phyloP scores from a whole-genome alignment of 2,329 filamentous ascomycete species.

The Fusarium verticillioides region DNA sequence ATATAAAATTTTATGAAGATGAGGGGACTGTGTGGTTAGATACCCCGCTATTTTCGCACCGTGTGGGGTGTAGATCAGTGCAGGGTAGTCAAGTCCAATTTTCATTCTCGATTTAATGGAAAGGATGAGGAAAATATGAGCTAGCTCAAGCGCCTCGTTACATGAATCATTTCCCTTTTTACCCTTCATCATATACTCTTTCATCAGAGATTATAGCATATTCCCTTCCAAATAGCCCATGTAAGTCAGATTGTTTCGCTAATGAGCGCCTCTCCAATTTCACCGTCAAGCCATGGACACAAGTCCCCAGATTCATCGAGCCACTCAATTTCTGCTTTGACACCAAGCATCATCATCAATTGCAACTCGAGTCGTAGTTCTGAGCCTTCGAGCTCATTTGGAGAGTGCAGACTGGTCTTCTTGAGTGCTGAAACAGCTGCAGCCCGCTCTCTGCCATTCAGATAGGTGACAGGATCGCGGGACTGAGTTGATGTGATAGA shows the following conservation, averaged over 20 bases:
- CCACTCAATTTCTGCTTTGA: slow-evolving; percentile 83
- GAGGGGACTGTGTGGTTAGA: slow-evolving; percentile 53
- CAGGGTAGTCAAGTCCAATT: slow-evolving; percentile 37
- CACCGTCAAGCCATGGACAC: slow-evolving; percentile 60
- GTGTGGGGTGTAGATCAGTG: slow-evolving; percentile 36
- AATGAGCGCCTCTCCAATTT: slow-evolving; percentile 45
- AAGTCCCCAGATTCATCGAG: slow-evolving; percentile 67
- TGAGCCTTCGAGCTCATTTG: slow-evolving; percentile 47
- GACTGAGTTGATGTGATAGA: slow-evolving; percentile 45
- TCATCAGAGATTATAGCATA: not conserved
- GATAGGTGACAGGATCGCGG: slow-evolving; percentile 47
- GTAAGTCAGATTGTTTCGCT: not conserved
- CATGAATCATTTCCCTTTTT: too few relatives aligned
- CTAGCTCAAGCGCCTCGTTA: too few relatives aligned
- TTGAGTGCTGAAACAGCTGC: slow-evolving; percentile 66
- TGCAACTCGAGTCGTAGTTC: slow-evolving; percentile 70
- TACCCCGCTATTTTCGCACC: slow-evolving; percentile 52
- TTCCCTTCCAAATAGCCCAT: accelerated
- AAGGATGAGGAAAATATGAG: too few relatives aligned
- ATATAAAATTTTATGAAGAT: slow-evolving; percentile 49
- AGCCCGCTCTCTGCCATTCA: slow-evolving; percentile 68
- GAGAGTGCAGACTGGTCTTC: slow-evolving; percentile 48
- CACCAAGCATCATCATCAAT: slow-evolving; percentile 76
- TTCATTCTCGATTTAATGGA: too few relatives aligned
- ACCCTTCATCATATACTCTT: too few relatives aligned